A percentile compares a stretch with the other conserved stretches of the same genome.
Evolutionary conservation across 2,329 filamentous ascomycete species (phyloP).

Genomic region (Xenoacremonium recifei): DNA sequence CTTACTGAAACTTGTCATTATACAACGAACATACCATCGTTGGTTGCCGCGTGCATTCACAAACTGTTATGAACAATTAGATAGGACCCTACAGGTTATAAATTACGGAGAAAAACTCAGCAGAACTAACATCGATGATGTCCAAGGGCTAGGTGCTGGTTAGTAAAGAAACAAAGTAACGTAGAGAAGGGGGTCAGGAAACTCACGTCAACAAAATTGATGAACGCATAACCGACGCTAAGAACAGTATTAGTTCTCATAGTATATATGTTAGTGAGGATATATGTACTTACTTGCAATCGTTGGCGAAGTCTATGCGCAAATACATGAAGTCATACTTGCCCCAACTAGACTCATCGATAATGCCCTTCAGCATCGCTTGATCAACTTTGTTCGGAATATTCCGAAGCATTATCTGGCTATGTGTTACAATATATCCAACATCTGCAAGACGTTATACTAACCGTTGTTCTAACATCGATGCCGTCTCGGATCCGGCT

Average conservation of each 20-base stretch:
- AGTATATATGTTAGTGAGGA: too few relatives aligned
- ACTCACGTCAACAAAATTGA: constrained; percentile 84
- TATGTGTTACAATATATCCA: constrained; percentile 7
- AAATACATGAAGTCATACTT: constrained; percentile 95
- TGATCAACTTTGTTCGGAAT: constrained; percentile 89
- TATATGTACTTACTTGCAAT: constrained; percentile 79
- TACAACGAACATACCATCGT: constrained; percentile 68
- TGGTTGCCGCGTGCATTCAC: constrained; percentile 68
- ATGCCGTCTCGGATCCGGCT: constrained; percentile 61
- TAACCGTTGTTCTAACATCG: constrained; percentile 74
- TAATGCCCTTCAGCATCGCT: constrained; percentile 70
- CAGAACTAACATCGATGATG: constrained; percentile 63
- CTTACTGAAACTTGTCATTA: neutral
- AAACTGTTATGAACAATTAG: constrained; percentile 54
- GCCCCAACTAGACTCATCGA: constrained; percentile 76
- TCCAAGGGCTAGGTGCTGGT: constrained; percentile 59
- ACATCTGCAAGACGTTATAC: constrained; percentile 24
- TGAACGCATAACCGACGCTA: constrained; percentile 94
- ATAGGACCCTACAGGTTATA: too few relatives aligned
- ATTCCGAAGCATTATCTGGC: constrained; percentile 87
- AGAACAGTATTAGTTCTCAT: constrained; percentile 17
- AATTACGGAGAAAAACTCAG: neutral
- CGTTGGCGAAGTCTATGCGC: constrained; percentile 82
- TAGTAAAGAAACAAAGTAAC: constrained; percentile 33
- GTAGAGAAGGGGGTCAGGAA: neutral